phyloP scores from a whole-genome alignment of 768 basidiomycete species.

The Pholiota conissans region DNA sequence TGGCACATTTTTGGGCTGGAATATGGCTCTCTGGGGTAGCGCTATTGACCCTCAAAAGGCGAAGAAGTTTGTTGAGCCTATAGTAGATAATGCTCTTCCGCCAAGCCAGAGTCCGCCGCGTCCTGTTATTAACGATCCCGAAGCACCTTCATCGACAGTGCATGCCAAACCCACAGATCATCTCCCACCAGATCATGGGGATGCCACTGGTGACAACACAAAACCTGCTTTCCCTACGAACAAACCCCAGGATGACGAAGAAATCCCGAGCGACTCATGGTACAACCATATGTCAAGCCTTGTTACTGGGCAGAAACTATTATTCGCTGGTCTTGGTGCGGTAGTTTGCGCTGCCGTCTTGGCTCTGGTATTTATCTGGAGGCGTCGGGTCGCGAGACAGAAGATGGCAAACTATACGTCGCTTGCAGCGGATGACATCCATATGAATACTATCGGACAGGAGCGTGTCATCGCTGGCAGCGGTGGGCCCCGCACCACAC shows the following conservation, averaged over 20 bases:
- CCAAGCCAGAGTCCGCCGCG: constrained; percentile 38
- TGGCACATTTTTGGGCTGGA: constrained; percentile 85
- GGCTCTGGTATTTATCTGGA: constrained; percentile 73
- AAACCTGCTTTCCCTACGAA: constrained; percentile 59
- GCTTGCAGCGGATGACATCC: constrained; percentile 69
- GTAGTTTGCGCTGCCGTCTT: constrained; percentile 68
- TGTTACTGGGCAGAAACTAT: constrained; percentile 75
- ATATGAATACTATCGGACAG: constrained; percentile 68
- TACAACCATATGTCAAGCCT: constrained; percentile 69
- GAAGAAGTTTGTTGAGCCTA: constrained; percentile 58
- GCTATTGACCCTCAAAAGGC: constrained; percentile 70
- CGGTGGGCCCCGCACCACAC: constrained; percentile 52
- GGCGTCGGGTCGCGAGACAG: constrained; percentile 48
- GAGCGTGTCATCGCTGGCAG: constrained; percentile 18
- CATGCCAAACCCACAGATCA: constrained; percentile 83
- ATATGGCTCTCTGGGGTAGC: constrained; percentile 88
- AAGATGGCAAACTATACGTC: constrained; percentile 51
- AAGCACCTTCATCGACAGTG: constrained; percentile 50
- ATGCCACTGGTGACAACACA: constrained; percentile 76
- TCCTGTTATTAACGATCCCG: constrained; percentile 31
- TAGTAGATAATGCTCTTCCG: constrained; percentile 48
- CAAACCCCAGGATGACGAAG: constrained; percentile 26
- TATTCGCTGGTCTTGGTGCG: constrained; percentile 74
- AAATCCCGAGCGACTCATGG: constrained; percentile 68
- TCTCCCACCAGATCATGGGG: constrained; percentile 81